phyloP scores from a whole-genome alignment of 2,329 filamentous ascomycete species.

The Botrytis elliptica region DNA sequence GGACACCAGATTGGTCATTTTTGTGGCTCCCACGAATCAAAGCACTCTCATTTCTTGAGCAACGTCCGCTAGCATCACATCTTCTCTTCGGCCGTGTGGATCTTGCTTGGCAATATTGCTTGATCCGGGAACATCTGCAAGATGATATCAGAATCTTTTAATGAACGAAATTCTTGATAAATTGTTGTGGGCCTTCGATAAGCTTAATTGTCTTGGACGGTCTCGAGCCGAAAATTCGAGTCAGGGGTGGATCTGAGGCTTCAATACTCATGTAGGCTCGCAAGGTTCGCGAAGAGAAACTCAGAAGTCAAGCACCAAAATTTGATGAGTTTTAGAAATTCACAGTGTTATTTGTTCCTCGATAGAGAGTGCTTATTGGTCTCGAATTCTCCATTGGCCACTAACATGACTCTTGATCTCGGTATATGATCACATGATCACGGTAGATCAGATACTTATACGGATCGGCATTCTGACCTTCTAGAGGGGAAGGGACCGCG shows the following conservation, averaged over 20 bases:
- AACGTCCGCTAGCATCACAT: background rate
- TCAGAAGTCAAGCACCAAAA: background rate
- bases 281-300: background rate
- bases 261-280: background rate
- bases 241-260: slow-evolving; percentile 6
- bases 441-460: background rate
- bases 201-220: slow-evolving; percentile 7
- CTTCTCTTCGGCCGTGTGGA: background rate
- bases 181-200: slow-evolving; percentile 19
- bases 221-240: background rate
- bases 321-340: background rate
- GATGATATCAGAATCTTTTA: slow-evolving; percentile 21
- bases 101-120: slow-evolving; percentile 12
- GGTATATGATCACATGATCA: slow-evolving; percentile 12
- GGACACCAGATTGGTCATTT: background rate
- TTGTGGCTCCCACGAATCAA: slow-evolving; percentile 12
- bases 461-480: slow-evolving; percentile 2
- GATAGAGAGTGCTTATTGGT: too few relatives aligned
- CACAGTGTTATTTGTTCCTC: background rate
- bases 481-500: slow-evolving; percentile 14
- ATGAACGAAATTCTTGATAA: slow-evolving; percentile 6
- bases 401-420: background rate
- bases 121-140: slow-evolving; percentile 13
- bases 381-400: background rate
- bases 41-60: background rate